Evolutionary conservation across 169 alveolate species (phyloP).

Genomic region (Condylostoma magnum): DNA sequence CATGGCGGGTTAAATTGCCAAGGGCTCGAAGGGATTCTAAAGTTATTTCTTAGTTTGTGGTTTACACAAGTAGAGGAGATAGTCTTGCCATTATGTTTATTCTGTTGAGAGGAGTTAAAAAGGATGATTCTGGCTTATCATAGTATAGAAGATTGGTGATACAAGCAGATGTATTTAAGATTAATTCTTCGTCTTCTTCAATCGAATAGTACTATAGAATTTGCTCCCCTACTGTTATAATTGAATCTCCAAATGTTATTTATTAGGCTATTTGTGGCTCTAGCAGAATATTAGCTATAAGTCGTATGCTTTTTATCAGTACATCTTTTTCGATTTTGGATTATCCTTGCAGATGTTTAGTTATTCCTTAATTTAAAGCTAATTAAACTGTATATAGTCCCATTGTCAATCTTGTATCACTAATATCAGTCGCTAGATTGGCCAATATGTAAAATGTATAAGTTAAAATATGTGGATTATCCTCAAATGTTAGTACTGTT

Average conservation of each 20-base stretch:
- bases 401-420: conserved; percentile 24
- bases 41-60: conserved; percentile 46
- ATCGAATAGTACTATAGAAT: conserved; percentile 18
- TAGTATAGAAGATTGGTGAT: conserved; percentile 55
- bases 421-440: conserved; percentile 37
- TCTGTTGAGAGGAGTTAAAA: conserved; percentile 11
- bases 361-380: background rate
- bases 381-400: background rate
- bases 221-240: background rate
- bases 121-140: conserved; percentile 28
- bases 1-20: conserved; percentile 51
- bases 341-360: background rate
- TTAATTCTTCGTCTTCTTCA: conserved; percentile 48
- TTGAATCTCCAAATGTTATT: background rate
- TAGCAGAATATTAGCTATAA: conserved; percentile 42
- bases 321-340: conserved; percentile 32
- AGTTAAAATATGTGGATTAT: conserved; percentile 25
- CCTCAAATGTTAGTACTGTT: background rate
- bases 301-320: conserved; percentile 38
- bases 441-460: conserved; percentile 45
- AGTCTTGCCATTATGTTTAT: conserved; percentile 22
- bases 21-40: conserved; percentile 58
- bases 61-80: conserved; percentile 21
- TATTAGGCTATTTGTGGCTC: conserved; percentile 13
- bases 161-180: conserved; percentile 46